Evolutionary conservation across 805 yeast species (phyloP), one percentile per base, ranked within the genome.

Genomic region (Candida sithepensis): DNA sequence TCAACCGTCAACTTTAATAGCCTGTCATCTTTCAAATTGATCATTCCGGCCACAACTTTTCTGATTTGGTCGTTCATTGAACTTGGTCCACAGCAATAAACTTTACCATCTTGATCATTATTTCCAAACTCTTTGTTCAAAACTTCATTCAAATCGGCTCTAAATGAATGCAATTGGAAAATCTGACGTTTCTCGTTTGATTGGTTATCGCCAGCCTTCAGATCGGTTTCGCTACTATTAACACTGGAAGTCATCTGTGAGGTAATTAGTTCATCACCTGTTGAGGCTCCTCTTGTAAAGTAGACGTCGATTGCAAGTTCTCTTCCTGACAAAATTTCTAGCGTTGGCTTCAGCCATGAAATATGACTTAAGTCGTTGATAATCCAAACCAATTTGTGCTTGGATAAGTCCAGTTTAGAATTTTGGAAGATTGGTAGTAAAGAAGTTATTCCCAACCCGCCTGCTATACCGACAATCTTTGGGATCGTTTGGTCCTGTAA

Each of bases 381-480:
- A 8, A 52, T 21, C 63, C 64, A 60, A 10, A 46, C 40, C n/a
- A 59, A 39, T 34, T 50, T 49, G 23, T 52, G 52, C 4, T 39
- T 46, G 8, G 22, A 13, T 22, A 48, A 28, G 14, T 33, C 36
- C 5, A 19, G 30, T 36, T 39, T 20, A 16, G 6, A 16, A 18
- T 21, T 41, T 14, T 28, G 36, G 24, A 56, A 42, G 9, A 48
- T 42, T 22, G 63, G 47, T 18, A 57, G 39, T 4, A 59, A 43
- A 2, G 64, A 52, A 3, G 54, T 44, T 14, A 57, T 32, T 7
- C 61, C 64, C 12, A 55, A 40, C 6, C 65, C 65, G 38, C 60
- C 61, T n/a, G 56, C 60, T 24, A 61, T 42, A 16, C 55, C 51
- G 23, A 56, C 42, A 20, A 50, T 32, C 22, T 45, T 45, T 14